Base-by-base conservation (phyloP, 2,329 filamentous ascomycete species). In the Colletotrichum caudatum region DNA sequence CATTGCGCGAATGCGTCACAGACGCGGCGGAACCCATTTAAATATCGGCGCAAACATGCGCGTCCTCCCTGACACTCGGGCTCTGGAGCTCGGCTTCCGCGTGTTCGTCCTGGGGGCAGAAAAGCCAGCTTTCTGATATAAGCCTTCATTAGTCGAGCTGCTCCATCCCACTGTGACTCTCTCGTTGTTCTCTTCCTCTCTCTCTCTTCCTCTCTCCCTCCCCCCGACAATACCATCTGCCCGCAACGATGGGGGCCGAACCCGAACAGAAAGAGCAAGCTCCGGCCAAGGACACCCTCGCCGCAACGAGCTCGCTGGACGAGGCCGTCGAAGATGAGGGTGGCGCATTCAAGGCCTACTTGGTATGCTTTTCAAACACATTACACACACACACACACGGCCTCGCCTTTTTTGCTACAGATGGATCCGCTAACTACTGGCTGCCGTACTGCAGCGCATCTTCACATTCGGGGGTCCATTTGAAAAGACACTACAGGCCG, bases 401-500 rank as follows among this genome's bases (percentile, higher is more conserved):
- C 11, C 2, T 50, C 14, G 37, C 16, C 23, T 11, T 48, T 48
- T 11, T 2, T 18, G 12, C 37, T 18, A 23, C 0, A n/a, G 7
- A 18, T 37, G 37, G 7, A 18, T 37, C 29, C 46, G 20, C 48
- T 72, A 14, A 70, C 35, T 7, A 23, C 44, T 16, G 37, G 2
- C 8, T 5, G 35, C 3, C 11, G 16, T 37, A 80, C 3, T 14
- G 16, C 41, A 80, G 79, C 76, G 79, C 68, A 80, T 81, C 35
- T 77, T 81, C 46, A 73, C 73, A 35, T 78, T 77, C 72, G 80
- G 76, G 39, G 75, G 76, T 1, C 68, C 74, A 3, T 44, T 75
- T 58, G 80, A 81, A 48, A 76, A 78, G 46, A 39, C 73, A 3
- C 73, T 81, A 41, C 77, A 80, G 58, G 74, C 61, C 20, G 65